Percentiles rank a stretch among this genome's conserved stretches.
phyloP scores from a whole-genome alignment of 106 monocot species.

The Acorus gramineus region DNA sequence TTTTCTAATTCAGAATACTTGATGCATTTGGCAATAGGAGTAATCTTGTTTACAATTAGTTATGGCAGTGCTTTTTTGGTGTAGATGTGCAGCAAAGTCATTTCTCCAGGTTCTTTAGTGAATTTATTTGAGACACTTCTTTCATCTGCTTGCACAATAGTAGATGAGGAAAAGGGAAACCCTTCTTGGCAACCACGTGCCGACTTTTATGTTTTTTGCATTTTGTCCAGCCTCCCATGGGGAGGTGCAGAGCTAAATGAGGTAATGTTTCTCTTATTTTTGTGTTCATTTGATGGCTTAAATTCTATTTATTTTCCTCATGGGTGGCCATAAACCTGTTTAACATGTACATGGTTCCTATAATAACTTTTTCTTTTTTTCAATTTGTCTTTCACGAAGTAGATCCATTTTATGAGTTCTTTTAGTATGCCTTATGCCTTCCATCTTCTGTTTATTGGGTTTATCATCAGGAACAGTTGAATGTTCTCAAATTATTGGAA shows the following conservation, averaged over 20 bases:
- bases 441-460: too few relatives aligned
- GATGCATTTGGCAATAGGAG: too few relatives aligned
- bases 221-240: constrained; percentile 89
- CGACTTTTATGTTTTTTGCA: constrained; percentile 82
- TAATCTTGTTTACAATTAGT: background rate
- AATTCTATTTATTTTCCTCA: background rate
- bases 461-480: too few relatives aligned
- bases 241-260: constrained; percentile 79
- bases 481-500: too few relatives aligned
- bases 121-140: constrained; percentile 69
- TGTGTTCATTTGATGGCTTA: background rate
- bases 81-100: constrained; percentile 92
- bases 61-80: constrained; percentile 11
- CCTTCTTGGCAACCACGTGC: constrained; percentile 85
- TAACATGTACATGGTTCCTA: too few relatives aligned
- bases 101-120: constrained; percentile 56
- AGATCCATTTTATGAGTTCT: too few relatives aligned
- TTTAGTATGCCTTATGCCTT: too few relatives aligned
- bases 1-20: too few relatives aligned
- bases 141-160: constrained; percentile 78
- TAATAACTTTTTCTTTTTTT: too few relatives aligned
- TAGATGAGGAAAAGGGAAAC: constrained; percentile 81
- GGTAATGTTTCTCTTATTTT: constrained; percentile 27
- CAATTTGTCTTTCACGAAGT: too few relatives aligned
- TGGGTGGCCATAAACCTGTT: background rate